Conservation (phyloP, 225 moss, liverwort and hornwort species). For the Physcomitrium patens region DNA sequence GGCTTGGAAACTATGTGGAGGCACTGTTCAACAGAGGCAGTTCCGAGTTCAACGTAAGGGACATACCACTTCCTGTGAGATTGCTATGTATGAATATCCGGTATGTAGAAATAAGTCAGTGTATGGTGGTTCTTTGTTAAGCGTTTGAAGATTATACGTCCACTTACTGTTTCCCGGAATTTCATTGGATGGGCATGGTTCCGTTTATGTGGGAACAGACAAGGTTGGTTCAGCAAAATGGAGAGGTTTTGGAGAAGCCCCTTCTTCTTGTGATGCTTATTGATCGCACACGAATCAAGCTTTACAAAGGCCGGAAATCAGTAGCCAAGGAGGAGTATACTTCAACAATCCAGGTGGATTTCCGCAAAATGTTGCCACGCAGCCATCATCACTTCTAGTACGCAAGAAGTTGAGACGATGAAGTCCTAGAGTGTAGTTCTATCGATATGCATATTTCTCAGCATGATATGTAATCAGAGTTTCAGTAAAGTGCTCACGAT, state of each 20-base stretch:
- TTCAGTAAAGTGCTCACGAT: constrained; percentile 1
- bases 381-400: background rate
- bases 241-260: constrained; percentile 76
- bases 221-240: constrained; percentile 85
- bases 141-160: background rate
- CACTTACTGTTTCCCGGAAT: background rate
- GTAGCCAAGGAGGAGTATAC: constrained; percentile 83
- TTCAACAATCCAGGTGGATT: constrained; percentile 52
- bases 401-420: background rate
- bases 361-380: too few species aligned
- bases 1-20: constrained; percentile 89
- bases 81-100: background rate
- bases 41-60: constrained; percentile 79
- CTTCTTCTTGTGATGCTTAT: constrained; percentile 75
- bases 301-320: constrained; percentile 63
- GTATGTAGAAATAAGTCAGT: background rate
- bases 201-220: constrained; percentile 40
- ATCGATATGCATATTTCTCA: background rate
- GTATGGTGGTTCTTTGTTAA: background rate
- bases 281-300: constrained; percentile 76
- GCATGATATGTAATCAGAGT: background rate
- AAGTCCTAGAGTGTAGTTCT: too few species aligned
- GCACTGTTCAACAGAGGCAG: constrained; percentile 81
- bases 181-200: constrained; percentile 24
- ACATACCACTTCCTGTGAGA: background rate